phyloP scores from a whole-genome alignment of 2,329 filamentous ascomycete genomes.

The Stemphylium vesicarium region DNA sequence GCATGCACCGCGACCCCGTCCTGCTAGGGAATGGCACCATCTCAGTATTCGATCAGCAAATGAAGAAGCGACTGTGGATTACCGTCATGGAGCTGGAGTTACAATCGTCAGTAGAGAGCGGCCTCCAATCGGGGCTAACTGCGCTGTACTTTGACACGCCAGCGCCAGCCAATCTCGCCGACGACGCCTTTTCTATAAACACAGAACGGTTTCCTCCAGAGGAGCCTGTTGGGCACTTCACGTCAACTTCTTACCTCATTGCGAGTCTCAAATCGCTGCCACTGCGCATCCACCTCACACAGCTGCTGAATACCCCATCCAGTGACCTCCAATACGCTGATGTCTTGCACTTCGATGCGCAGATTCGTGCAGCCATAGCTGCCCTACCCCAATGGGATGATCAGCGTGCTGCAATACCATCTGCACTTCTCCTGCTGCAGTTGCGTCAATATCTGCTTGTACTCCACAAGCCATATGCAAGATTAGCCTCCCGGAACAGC shows the following conservation, averaged over 20 bases:
- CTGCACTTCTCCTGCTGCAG: slow-evolving; percentile 39
- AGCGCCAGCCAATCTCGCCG: slow-evolving; percentile 58
- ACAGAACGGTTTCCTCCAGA: slow-evolving; percentile 30
- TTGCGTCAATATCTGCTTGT: slow-evolving; percentile 44
- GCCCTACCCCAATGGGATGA: slow-evolving; percentile 36
- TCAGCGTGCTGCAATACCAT: slow-evolving; percentile 20
- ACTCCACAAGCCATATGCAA: slow-evolving; percentile 44
- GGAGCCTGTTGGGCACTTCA: slow-evolving; percentile 37
- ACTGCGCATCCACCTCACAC: slow-evolving; percentile 41
- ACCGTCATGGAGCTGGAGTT: slow-evolving; percentile 64
- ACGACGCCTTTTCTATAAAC: slow-evolving; percentile 53
- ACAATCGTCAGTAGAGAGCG: slow-evolving; percentile 61
- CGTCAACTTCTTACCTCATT: slow-evolving; percentile 38
- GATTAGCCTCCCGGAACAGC: slow-evolving; percentile 27
- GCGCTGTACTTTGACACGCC: slow-evolving; percentile 57
- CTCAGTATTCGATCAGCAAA: slow-evolving; percentile 56
- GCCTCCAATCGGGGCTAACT: slow-evolving; percentile 56
- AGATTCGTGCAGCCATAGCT: slow-evolving; percentile 32
- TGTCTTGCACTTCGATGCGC: slow-evolving; percentile 41
- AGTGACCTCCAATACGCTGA: slow-evolving; percentile 39
- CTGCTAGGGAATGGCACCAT: slow-evolving; percentile 42
- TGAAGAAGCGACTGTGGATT: slow-evolving; percentile 63
- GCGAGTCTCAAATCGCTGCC: slow-evolving; percentile 34
- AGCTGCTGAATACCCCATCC: slow-evolving; percentile 42
- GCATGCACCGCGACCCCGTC: slow-evolving; percentile 59